Percentiles rank a stretch among this genome's conserved stretches.
phyloP scores from a whole-genome alignment of 768 basidiomycete genomes.

The Kockovaella imperatae region DNA sequence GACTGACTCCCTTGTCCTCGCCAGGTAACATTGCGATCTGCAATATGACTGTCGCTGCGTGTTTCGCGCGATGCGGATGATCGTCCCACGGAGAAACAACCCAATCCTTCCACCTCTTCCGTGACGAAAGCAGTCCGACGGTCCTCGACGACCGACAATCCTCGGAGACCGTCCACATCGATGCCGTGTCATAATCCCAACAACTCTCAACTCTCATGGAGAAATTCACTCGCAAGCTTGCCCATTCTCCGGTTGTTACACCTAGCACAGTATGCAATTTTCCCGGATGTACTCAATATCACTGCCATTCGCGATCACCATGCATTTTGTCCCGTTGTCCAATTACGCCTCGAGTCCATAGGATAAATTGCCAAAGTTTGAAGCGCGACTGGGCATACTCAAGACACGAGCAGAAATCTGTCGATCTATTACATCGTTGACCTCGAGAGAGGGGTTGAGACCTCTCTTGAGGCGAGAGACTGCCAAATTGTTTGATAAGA shows the following conservation, averaged over 20 bases:
- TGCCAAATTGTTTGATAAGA: slow-evolving; percentile 21
- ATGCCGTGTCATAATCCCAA: too few species aligned
- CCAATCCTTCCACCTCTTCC: background rate
- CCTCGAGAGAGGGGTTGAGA: slow-evolving; percentile 2
- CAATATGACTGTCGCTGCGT: slow-evolving; percentile 19
- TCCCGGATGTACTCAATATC: background rate
- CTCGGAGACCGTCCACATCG: too few species aligned
- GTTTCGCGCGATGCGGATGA: slow-evolving; percentile 15
- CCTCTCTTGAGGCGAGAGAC: slow-evolving; percentile 30
- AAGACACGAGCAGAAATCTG: slow-evolving; percentile 20
- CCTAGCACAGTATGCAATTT: background rate
- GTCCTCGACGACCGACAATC: too few species aligned
- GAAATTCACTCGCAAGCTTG: background rate
- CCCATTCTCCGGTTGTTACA: background rate
- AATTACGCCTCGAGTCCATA: slow-evolving; percentile 41
- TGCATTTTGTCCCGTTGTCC: slow-evolving; percentile 27
- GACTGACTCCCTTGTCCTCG: background rate
- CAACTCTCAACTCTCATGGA: too few species aligned
- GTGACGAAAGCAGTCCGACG: background rate
- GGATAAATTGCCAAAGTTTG: too few species aligned
- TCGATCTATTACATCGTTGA: slow-evolving; percentile 9
- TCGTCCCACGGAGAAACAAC: background rate
- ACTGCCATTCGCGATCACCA: background rate
- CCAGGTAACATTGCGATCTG: slow-evolving; percentile 29
- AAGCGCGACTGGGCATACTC: slow-evolving; percentile 36